Conservation (phyloP, 495 filamentous ascomycete species). For the Podospora pseudopauciseta region DNA sequence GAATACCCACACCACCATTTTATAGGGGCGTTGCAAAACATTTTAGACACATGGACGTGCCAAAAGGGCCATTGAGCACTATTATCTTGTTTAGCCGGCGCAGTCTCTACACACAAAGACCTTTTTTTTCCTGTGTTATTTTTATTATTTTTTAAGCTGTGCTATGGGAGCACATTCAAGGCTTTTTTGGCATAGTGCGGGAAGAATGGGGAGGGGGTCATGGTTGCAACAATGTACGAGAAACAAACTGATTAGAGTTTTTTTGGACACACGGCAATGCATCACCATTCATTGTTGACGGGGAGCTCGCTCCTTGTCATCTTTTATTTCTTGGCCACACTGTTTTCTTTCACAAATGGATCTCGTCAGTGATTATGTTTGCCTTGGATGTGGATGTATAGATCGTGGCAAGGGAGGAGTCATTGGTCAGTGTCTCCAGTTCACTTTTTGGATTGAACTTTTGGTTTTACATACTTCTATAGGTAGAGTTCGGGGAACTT, state of each 20-base stretch:
- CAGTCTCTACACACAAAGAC: not conserved
- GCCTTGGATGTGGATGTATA: slow-evolving; percentile 1
- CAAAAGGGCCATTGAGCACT: not conserved
- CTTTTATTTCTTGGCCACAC: not conserved
- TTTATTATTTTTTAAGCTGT: not conserved
- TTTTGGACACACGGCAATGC: not conserved
- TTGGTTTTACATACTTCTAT: not conserved
- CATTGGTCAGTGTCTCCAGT: not conserved
- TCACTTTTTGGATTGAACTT: not conserved
- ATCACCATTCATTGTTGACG: slow-evolving; percentile 8
- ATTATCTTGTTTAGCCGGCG: not conserved
- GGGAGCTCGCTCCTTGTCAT: slow-evolving; percentile 8
- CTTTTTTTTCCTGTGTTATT: not conserved
- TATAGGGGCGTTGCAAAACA: slow-evolving; percentile 4
- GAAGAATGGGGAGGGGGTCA: not conserved
- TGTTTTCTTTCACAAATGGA: slow-evolving; percentile 2
- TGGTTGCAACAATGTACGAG: slow-evolving; percentile 17
- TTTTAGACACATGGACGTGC: not conserved
- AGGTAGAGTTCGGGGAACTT: not conserved
- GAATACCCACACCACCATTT: slow-evolving; percentile 1
- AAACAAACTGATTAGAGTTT: slow-evolving; percentile 6
- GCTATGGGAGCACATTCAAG: not conserved
- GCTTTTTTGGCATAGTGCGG: slow-evolving; percentile 5
- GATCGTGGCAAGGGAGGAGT: not conserved
- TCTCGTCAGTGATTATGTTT: not conserved